Conservation (phyloP, 345 rosid genomes). For the Camelina hispida region DNA sequence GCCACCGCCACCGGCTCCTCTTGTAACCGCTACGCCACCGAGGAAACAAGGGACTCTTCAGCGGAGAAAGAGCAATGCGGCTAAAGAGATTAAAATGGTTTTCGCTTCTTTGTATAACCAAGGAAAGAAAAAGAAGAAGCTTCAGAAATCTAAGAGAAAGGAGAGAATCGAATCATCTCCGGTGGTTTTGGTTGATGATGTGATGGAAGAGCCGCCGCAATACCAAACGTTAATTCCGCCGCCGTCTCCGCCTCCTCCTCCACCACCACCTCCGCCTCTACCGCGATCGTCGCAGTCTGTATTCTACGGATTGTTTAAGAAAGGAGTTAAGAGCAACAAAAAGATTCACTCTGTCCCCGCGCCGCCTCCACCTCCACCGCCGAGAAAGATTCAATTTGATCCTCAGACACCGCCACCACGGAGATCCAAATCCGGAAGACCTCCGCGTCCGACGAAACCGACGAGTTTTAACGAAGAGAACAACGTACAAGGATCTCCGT, state of each 20-base stretch:
- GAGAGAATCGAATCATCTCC: conserved; percentile 40
- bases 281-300: conserved; percentile 65
- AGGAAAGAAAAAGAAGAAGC: conserved; percentile 69
- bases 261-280: conserved; percentile 73
- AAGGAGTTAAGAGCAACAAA: conserved; percentile 64
- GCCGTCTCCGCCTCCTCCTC: conserved; percentile 63
- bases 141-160: conserved; percentile 46
- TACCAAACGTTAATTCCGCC: conserved; percentile 48
- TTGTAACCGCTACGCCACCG: conserved; percentile 46
- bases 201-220: conserved; percentile 13
- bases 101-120: conserved; percentile 62
- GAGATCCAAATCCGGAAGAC: conserved; percentile 51
- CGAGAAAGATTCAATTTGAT: conserved; percentile 38
- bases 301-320: conserved; percentile 65
- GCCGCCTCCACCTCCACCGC: conserved; percentile 60
- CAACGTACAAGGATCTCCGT: conserved; percentile 54
- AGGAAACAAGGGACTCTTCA: conserved; percentile 45
- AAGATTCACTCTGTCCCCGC: conserved; percentile 59
- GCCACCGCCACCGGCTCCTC: conserved; percentile 50
- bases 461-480: conserved; percentile 45
- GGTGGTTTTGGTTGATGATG: background rate
- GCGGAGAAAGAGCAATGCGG: conserved; percentile 70
- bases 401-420: conserved; percentile 51
- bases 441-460: conserved; percentile 65
- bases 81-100: conserved; percentile 75